phyloP scores from a whole-genome alignment of 1,139 yeast genomes.

The Hansenula lynferdii region DNA sequence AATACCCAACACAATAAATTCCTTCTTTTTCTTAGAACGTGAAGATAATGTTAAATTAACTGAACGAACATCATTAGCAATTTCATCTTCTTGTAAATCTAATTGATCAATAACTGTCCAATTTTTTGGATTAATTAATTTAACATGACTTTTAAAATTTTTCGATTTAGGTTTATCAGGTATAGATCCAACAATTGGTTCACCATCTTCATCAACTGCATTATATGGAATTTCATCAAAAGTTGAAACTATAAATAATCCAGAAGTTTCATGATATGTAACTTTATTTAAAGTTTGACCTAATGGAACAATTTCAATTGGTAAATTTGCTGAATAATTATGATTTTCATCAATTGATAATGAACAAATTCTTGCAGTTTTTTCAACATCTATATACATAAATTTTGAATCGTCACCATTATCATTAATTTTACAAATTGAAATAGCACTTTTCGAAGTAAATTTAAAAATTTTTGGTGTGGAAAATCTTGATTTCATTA shows the following conservation, averaged over 20 bases:
- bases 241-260: constrained; percentile 64
- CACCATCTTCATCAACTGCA: constrained; percentile 74
- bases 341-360: constrained; percentile 37
- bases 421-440: constrained; percentile 40
- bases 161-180: constrained; percentile 46
- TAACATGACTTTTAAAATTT: constrained; percentile 55
- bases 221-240: constrained; percentile 54
- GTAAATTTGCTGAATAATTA: constrained; percentile 59
- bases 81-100: constrained; percentile 63
- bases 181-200: constrained; percentile 54
- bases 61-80: constrained; percentile 36
- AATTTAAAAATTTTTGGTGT: constrained; percentile 66
- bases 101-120: constrained; percentile 77
- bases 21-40: constrained; percentile 54
- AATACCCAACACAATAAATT: constrained; percentile 74
- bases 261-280: constrained; percentile 67
- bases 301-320: constrained; percentile 47
- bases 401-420: constrained; percentile 39
- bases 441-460: constrained; percentile 57
- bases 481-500: constrained; percentile 51
- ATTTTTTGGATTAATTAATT: constrained; percentile 60
- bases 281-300: constrained; percentile 68
- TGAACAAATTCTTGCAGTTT: constrained; percentile 68
- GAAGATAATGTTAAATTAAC: constrained; percentile 33
- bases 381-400: constrained; percentile 67